Percentiles rank a stretch among this genome's conserved stretches.
These are phyloP conservation scores for Gliomastix tumulicola DNA, from an alignment of 2,329 filamentous ascomycete genomes.

Conservation along the genomic window DNA sequence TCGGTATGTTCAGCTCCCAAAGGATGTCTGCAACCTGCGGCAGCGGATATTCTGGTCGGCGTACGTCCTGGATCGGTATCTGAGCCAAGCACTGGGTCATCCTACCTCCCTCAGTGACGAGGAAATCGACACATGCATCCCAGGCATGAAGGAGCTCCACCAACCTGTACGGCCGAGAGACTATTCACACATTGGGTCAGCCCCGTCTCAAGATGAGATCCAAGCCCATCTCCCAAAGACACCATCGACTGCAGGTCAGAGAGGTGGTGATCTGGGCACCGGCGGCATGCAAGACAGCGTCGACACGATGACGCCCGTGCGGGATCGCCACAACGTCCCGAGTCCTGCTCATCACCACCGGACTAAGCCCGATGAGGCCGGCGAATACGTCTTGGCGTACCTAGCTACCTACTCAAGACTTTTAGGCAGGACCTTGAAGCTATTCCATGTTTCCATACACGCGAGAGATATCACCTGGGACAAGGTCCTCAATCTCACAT, in stretches of 20 bases:
- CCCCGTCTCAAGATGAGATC: slow-evolving; percentile 5
- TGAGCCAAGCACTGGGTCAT: slow-evolving; percentile 25
- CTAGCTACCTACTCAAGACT: slow-evolving; percentile 12
- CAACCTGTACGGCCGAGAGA: slow-evolving; percentile 4
- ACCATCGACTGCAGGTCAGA: too few species aligned
- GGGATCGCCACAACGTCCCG: neutral
- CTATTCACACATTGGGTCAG: too few species aligned
- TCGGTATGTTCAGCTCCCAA: slow-evolving; percentile 36
- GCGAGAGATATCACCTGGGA: slow-evolving; percentile 10
- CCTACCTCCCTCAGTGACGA: slow-evolving; percentile 24
- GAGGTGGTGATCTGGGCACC: too few species aligned
- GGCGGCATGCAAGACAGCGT: too few species aligned
- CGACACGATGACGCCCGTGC: slow-evolving; percentile 2
- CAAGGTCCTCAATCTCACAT: slow-evolving; percentile 10
- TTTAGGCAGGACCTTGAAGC: slow-evolving; percentile 9
- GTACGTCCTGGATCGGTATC: slow-evolving; percentile 26
- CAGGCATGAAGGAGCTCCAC: slow-evolving; percentile 16
- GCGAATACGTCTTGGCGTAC: slow-evolving; percentile 8
- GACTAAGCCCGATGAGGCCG: slow-evolving; percentile 4
- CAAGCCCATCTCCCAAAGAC: slow-evolving; percentile 8
- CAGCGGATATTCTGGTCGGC: slow-evolving; percentile 32
- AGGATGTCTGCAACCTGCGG: slow-evolving; percentile 19
- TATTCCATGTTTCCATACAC: slow-evolving; percentile 16
- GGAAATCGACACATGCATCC: slow-evolving; percentile 28
- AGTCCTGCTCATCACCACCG: too few species aligned